Conservation (phyloP, 768 basidiomycete species). For the Suillus ampliporus region DNA sequence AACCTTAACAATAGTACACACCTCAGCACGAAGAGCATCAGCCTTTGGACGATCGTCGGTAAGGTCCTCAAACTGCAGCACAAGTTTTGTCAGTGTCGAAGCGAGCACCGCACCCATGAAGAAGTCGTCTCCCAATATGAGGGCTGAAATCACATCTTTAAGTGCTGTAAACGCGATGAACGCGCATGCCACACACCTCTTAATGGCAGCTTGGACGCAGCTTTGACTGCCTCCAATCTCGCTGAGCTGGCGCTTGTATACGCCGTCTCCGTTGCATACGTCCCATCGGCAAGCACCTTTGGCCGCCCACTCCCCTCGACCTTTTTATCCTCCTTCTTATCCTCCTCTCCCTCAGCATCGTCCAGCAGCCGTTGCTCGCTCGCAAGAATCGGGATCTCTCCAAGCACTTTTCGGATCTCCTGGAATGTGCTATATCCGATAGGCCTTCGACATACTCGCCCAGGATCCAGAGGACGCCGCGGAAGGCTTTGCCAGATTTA, state of each 20-base stretch:
- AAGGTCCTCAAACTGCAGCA: slow-evolving; percentile 71
- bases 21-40: slow-evolving; percentile 88
- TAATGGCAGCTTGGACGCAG: slow-evolving; percentile 89
- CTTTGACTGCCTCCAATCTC: slow-evolving; percentile 80
- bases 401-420: slow-evolving; percentile 84
- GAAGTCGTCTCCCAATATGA: slow-evolving; percentile 95
- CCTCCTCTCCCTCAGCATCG: slow-evolving; percentile 63
- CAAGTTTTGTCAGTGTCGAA: slow-evolving; percentile 87
- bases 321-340: slow-evolving; percentile 42
- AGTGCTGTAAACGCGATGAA: background rate
- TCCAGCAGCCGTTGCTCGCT: slow-evolving; percentile 85
- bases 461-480: slow-evolving; percentile 97
- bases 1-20: slow-evolving; percentile 33
- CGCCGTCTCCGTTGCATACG: slow-evolving; percentile 96
- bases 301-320: slow-evolving; percentile 58
- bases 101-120: slow-evolving; percentile 95
- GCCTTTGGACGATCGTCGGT: slow-evolving; percentile 54
- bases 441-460: slow-evolving; percentile 87
- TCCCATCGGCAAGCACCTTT: slow-evolving; percentile 92
- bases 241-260: slow-evolving; percentile 70
- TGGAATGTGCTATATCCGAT: slow-evolving; percentile 75
- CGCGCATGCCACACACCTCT: slow-evolving; percentile 56
- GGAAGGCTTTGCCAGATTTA: slow-evolving; percentile 97
- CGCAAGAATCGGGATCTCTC: slow-evolving; percentile 97
- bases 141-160: slow-evolving; percentile 46